Base-by-base conservation (phyloP, 768 basidiomycete species). In the Mycena filopes region DNA sequence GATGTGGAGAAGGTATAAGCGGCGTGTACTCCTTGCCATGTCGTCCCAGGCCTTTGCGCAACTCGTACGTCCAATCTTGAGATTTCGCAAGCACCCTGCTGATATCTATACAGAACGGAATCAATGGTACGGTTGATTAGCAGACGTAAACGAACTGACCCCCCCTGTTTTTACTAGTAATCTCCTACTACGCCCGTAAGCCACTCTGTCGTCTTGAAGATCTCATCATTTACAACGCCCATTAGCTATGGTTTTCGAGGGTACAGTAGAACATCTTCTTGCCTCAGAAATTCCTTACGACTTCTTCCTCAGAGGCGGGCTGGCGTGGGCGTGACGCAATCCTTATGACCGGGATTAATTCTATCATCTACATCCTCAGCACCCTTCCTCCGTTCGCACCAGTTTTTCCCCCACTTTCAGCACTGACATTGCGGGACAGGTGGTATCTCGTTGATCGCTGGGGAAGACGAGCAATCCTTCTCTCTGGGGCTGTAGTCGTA, bases 21-120 rank as follows among this genome's bases (percentile, higher is more conserved):
- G 90, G 31, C 84, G 96, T 36, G 95, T 99, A 13, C 75, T 98
- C 67, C 86, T 98, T 48, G 96, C 96, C 18, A 96, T 96, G 94
- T 94, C 92, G 21, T 94, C 94, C 59, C 96, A 98, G 76, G 93
- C 94, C 43, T 97, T 98, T 78, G 96, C 96, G 45, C 96, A 98
- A 74, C 81, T 98, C 73, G 95, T 95, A 67, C 7, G 26, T 71
- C 23, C 45, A 42, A 16, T 46, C 53, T 42, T 62, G 36, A 16
- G 25, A 29, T 58, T 38, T 50, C 23, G 4, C 41, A 15, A 18
- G 33, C 23, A 6, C 25, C 25, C 31, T 33, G 16, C 31, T 60
- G 38, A 50, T 42, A 21, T 49, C 65, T 48, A 21, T 20, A 28
- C 51, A 97, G 94, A 97, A 97, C 75, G 96, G 96, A 64, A 98